Conservation (phyloP, 163 green algal species). For the Smithsoniella earleae region DNA sequence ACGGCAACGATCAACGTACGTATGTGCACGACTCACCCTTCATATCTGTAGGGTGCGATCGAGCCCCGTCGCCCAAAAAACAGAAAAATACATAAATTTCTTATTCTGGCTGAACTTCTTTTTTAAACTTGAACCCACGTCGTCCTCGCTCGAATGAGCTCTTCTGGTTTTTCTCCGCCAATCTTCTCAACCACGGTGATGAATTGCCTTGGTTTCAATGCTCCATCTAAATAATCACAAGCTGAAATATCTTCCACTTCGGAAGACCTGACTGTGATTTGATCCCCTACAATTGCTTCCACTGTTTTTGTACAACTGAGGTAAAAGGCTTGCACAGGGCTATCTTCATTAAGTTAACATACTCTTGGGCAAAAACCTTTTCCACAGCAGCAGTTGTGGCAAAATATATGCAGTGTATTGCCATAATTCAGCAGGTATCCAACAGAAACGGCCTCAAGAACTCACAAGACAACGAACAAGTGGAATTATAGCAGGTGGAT, state of each 20-base stretch:
- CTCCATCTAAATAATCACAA: neutral
- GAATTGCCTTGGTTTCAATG: neutral
- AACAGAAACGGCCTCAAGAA: neutral
- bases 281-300: neutral
- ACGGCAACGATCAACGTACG: no score
- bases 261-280: neutral
- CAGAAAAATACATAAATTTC: no score
- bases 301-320: neutral
- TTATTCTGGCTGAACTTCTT: no score
- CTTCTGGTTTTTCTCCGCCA: neutral
- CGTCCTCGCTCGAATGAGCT: constrained; percentile 40
- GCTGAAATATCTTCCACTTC: neutral
- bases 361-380: no score
- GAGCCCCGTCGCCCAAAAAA: no score
- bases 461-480: neutral
- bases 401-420: neutral
- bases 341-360: no score
- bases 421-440: neutral
- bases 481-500: no score
- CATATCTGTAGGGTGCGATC: no score
- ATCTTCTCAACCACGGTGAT: neutral
- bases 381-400: neutral
- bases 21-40: no score
- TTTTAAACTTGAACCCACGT: constrained; percentile 35
- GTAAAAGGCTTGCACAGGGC: neutral